These are phyloP conservation scores for Entophlyctis helioformis DNA, from an alignment of 192 early-diverging fungal genomes.

Conservation along the genomic window DNA sequence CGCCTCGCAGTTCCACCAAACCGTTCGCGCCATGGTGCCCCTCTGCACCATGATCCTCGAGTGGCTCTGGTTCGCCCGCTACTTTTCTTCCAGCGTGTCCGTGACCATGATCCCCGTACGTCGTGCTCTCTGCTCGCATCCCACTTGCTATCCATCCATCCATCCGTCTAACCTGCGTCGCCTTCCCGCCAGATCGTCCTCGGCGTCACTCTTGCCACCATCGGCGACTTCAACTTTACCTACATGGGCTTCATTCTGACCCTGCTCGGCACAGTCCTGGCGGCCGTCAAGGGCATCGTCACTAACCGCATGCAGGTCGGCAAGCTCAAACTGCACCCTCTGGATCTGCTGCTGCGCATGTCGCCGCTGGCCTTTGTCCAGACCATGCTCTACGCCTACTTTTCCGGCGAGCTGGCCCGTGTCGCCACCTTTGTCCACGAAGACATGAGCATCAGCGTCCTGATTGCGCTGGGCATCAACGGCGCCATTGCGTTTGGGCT, in stretches of 20 bases:
- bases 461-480: constrained; percentile 55
- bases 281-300: constrained; percentile 68
- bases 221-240: constrained; percentile 70
- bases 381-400: constrained; percentile 47
- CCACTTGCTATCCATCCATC: too few relatives aligned
- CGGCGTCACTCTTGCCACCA: constrained; percentile 74
- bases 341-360: constrained; percentile 73
- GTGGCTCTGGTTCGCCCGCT: constrained; percentile 43
- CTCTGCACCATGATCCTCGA: constrained; percentile 64
- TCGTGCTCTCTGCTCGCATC: not conserved
- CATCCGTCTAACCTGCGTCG: not conserved
- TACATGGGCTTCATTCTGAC: constrained; percentile 64
- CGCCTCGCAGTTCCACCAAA: constrained; percentile 70
- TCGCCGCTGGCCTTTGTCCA: constrained; percentile 65
- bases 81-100: constrained; percentile 41
- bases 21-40: constrained; percentile 70
- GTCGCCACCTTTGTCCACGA: constrained; percentile 1
- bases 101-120: constrained; percentile 45
- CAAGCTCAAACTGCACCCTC: constrained; percentile 61
- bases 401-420: constrained; percentile 47
- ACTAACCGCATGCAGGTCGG: constrained; percentile 76
- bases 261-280: constrained; percentile 62
- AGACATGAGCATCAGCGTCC: constrained; percentile 5
- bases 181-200: constrained; percentile 36
- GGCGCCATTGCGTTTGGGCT: constrained; percentile 75